Percentiles rank a stretch among this genome's conserved stretches.
Evolutionary conservation across 331 rosid species (phyloP).

Genomic region (Prunus yedoensis): DNA sequence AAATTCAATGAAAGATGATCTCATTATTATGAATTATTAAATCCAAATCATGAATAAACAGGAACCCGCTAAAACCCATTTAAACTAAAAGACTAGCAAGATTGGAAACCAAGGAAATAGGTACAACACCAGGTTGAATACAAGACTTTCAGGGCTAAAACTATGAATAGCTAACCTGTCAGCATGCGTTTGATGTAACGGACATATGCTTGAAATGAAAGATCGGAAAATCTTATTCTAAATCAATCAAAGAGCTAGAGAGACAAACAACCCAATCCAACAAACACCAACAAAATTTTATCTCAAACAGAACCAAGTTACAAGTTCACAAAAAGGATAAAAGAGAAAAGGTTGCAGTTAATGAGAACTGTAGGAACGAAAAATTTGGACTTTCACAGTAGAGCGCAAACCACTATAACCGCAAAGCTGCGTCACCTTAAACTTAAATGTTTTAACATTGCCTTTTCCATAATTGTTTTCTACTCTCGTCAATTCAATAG

Average conservation of each 20-base stretch:
- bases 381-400: no score
- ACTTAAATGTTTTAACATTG: no score
- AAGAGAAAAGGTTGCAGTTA: no score
- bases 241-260: neutral
- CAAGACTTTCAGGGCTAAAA: neutral
- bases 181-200: neutral
- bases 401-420: no score
- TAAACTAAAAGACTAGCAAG: neutral
- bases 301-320: no score
- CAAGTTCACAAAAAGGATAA: no score
- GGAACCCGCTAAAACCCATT: neutral
- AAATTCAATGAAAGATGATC: neutral
- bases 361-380: no score
- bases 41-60: neutral
- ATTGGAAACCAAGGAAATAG: neutral
- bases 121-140: neutral
- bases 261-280: no score
- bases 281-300: no score
- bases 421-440: no score
- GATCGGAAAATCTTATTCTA: neutral
- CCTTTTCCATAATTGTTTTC: no score
- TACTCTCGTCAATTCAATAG: no score
- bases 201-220: neutral
- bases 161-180: neutral
- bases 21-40: neutral